Evolutionary conservation across 306 rosid genomes (phyloP), one percentile per base, ranked within the genome.

Genomic region (Astragalus glycyphyllos): DNA sequence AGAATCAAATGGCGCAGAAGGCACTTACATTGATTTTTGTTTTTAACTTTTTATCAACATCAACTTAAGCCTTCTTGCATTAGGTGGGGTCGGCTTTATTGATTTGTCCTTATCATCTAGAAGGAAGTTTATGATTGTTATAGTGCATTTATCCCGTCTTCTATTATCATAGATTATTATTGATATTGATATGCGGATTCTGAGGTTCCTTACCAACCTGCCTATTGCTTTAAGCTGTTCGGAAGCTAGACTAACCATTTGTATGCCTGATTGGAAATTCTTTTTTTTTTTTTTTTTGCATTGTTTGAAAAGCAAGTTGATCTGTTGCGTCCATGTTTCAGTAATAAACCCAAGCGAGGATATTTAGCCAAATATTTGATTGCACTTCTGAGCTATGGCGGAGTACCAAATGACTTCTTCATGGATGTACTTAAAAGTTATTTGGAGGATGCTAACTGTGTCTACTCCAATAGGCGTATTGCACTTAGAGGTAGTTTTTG

Each of bases 371-470:
- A 61, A 84, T 0, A 60, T 69, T 84, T 92, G 47, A 85, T 88
- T 50, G 87, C 88, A 59, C 92, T 90, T 68, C 73, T 92, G 47
- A 85, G 85, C 81, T 81, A 83, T 70, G 98, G 98, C 75, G 96
- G 98, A 40, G 96, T 92, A 29, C 92, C 87, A 29, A 74, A 84
- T 42, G 86, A 86, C 12, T 88, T 77, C 73, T 92, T 92, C 84
- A 68, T 77, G 84, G 76, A 77, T 37, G 13, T 80, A 73, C 89
- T 92, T 20, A 7, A 3, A 51, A 73, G 57, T 40, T 82, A 86
- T 49, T 67, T 92, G 58, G 74, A 60, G 49, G 89, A 89, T 58
- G 63, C 70, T 41, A 58, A 35, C 40, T 62, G 34, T 60, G 84
- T 80, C 62, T 82, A 74, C 65, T 76, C 81, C 49, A 82, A 81